Evolutionary conservation across 140 eudicot species (phyloP), one percentile per base, ranked within the genome.

Genomic region (Senecio squalidus): DNA sequence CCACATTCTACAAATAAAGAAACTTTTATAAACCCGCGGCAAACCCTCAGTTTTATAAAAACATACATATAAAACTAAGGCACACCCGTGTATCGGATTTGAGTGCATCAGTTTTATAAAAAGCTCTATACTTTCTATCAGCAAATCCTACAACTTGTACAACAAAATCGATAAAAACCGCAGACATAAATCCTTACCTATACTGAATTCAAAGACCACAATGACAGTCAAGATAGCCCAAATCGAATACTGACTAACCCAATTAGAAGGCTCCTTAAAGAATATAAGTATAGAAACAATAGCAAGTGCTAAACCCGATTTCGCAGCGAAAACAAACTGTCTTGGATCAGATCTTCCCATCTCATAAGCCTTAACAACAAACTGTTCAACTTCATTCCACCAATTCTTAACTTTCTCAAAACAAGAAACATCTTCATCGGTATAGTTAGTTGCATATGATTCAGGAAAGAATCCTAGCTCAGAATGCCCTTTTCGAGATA

Each of bases 201-300:
- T 80, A 70, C 90, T 86, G 65, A 77, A 86, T 34, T 86, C 95
- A 28, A 86, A 86, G 25, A 86, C 84, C 8, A 86, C 88, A 3
- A 86, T 89, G 11, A 86, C 95, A 0, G 95, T 82, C 11, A 86
- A 77, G 10, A 86, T 80, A 0, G 92, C 95, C 93, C 95, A 86
- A 48, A 82, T 80, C 2, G 90, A 74, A 59, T 83, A 55, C 6
- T 78, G 61, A n/a, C 73, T 67, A 18, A 86, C 80, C 21, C 50
- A 61, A 55, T 34, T 70, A 16, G 74, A 20, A 11, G 92, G 81
- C 69, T 75, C 92, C 28, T 71, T 82, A 47, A 79, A 80, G 25
- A 79, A 80, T 7, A 80, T 83, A 20, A 86, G 81, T 4, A 71
- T 10, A 9, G 92, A 86, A 3, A 82, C 90, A 18, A 86, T 62